Conservation (phyloP, 306 rosid genomes). For the Sicyos edulis region DNA sequence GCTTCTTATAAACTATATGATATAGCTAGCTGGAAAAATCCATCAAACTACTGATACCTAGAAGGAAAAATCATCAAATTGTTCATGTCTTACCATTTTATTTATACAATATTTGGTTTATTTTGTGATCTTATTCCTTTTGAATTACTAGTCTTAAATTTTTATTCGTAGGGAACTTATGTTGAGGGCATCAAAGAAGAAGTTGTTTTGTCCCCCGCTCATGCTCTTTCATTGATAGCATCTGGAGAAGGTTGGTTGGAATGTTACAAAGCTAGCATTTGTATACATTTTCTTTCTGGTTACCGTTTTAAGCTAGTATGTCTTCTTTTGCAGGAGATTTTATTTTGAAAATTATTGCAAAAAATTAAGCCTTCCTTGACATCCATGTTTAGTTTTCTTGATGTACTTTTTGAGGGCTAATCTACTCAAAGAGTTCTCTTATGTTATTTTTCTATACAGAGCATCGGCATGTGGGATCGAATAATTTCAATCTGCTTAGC, state of each 20-base stretch:
- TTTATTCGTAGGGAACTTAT: slow-evolving; percentile 61
- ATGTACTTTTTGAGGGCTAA: background rate
- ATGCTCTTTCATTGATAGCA: slow-evolving; percentile 87
- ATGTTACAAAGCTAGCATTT: background rate
- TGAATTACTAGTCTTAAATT: slow-evolving; percentile 12
- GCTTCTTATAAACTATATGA: slow-evolving; percentile 1
- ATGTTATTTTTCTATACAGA: slow-evolving; percentile 44
- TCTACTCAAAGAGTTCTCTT: slow-evolving; percentile 11
- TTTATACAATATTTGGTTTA: background rate
- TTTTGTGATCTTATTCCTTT: background rate
- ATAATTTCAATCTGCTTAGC: slow-evolving; percentile 79
- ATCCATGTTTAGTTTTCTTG: background rate
- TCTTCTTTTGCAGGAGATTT: background rate
- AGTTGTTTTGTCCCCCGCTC: slow-evolving; percentile 89
- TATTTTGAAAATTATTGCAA: background rate
- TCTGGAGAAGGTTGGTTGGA: slow-evolving; percentile 82
- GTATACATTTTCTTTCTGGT: slow-evolving; percentile 15
- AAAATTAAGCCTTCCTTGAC: background rate
- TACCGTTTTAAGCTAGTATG: background rate
- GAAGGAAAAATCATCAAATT: background rate
- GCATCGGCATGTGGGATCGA: slow-evolving; percentile 89
- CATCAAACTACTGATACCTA: background rate
- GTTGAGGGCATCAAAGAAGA: slow-evolving; percentile 93
- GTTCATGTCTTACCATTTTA: background rate
- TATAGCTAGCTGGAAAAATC: background rate